phyloP scores from a whole-genome alignment of 148 eudicot species.

The Persicaria maculosa region DNA sequence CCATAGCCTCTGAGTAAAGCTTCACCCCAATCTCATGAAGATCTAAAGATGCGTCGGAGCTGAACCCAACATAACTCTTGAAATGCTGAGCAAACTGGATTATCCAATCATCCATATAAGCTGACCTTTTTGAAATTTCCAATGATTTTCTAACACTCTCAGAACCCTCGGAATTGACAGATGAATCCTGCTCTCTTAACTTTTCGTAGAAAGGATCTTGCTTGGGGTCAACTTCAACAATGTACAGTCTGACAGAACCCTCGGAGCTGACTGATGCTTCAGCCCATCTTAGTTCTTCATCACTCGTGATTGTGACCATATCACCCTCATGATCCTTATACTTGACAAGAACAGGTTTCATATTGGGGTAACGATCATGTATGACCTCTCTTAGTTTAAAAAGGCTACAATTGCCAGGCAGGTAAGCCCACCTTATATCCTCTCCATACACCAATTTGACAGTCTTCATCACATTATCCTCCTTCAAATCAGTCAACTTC shows the following conservation, averaged over 20 bases:
- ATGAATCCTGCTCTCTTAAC: slow-evolving; percentile 22
- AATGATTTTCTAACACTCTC: slow-evolving; percentile 20
- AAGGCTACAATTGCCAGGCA: slow-evolving; percentile 62
- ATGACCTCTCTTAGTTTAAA: slow-evolving; percentile 61
- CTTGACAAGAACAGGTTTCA: slow-evolving; percentile 62
- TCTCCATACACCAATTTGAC: slow-evolving; percentile 86
- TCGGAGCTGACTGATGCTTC: slow-evolving; percentile 47
- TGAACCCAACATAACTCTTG: slow-evolving; percentile 83
- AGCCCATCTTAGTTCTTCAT: slow-evolving; percentile 82
- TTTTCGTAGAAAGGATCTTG: slow-evolving; percentile 67
- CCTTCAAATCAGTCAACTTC: slow-evolving; percentile 28
- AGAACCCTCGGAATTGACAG: slow-evolving; percentile 13
- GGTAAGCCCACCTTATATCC: slow-evolving; percentile 87
- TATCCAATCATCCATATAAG: slow-evolving; percentile 78
- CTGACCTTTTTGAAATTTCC: slow-evolving; percentile 19
- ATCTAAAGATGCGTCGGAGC: slow-evolving; percentile 70
- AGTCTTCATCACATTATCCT: slow-evolving; percentile 39
- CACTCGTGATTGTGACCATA: slow-evolving; percentile 73
- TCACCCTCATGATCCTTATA: slow-evolving; percentile 92
- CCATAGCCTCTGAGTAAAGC: slow-evolving; percentile 88
- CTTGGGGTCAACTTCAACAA: slow-evolving; percentile 71
- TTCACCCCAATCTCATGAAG: slow-evolving; percentile 83
- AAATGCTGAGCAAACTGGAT: slow-evolving; percentile 80
- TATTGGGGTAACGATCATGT: slow-evolving; percentile 55
- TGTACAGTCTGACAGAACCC: slow-evolving; percentile 50